phyloP scores from a whole-genome alignment of 2,329 filamentous ascomycete genomes.

The Aphanocladium album region DNA sequence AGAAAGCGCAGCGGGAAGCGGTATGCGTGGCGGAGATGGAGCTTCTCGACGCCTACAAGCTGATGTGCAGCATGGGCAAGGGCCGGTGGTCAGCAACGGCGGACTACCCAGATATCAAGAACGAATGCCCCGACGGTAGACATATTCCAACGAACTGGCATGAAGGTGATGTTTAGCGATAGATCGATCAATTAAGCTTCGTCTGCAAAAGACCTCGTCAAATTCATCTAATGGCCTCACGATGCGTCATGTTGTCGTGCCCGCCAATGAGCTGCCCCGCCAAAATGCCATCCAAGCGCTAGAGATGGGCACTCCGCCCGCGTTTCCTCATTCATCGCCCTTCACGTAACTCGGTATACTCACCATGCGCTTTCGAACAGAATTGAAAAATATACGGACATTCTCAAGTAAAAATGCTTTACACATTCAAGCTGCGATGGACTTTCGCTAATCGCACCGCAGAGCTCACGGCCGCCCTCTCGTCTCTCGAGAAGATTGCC shows the following conservation, averaged over 20 bases:
- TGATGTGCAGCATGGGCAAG: background rate
- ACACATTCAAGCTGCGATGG: background rate
- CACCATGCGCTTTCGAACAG: conserved; percentile 60
- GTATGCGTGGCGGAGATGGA: background rate
- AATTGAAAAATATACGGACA: conserved; percentile 60
- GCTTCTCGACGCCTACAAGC: background rate
- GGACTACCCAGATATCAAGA: background rate
- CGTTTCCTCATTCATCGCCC: conserved; percentile 6
- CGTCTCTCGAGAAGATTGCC: conserved; percentile 71
- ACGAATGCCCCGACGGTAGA: background rate
- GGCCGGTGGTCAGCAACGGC: background rate
- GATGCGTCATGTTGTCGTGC: no score
- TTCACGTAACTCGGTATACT: conserved; percentile 19
- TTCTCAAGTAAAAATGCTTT: conserved; percentile 49
- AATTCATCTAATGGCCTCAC: no score
- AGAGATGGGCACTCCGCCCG: background rate
- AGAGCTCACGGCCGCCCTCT: conserved; percentile 59
- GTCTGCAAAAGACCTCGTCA: no score
- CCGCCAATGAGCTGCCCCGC: conserved; percentile 1
- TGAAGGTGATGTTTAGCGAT: background rate
- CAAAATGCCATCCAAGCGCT: background rate
- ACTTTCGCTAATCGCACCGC: background rate
- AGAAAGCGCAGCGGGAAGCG: no score
- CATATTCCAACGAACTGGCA: background rate
- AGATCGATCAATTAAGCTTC: no score